phyloP scores from a whole-genome alignment of 2,329 filamentous ascomycete genomes.

The Pestalotiopsis sp. region DNA sequence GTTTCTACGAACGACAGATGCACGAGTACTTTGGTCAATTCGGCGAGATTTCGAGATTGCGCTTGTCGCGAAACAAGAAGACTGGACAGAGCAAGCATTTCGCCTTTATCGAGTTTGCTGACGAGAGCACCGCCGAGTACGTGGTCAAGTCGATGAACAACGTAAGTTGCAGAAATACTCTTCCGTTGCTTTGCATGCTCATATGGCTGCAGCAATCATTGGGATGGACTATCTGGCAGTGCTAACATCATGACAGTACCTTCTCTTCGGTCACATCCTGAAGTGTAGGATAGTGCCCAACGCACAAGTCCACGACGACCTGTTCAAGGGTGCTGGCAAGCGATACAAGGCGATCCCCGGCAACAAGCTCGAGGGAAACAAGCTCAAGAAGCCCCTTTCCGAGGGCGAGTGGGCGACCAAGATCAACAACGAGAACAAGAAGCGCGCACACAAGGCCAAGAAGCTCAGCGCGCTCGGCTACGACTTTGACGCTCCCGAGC shows the following conservation, averaged over 20 bases:
- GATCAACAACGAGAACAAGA: conserved; percentile 70
- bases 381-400: conserved; percentile 70
- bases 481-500: conserved; percentile 71
- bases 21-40: conserved; percentile 92
- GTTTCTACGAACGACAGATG: conserved; percentile 98
- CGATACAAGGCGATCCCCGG: conserved; percentile 87
- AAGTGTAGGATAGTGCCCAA: conserved; percentile 79
- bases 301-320: conserved; percentile 74
- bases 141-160: conserved; percentile 97
- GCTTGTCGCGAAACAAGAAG: conserved; percentile 86
- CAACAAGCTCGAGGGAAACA: conserved; percentile 79
- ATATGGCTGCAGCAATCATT: conserved; percentile 10
- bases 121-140: conserved; percentile 78
- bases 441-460: conserved; percentile 66
- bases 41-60: conserved; percentile 73
- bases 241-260: conserved; percentile 51
- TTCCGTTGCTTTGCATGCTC: conserved; percentile 14
- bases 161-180: conserved; percentile 17
- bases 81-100: conserved; percentile 92
- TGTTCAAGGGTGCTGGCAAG: conserved; percentile 89
- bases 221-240: background rate
- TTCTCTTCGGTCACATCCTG: conserved; percentile 90
- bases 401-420: conserved; percentile 78
- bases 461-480: conserved; percentile 82
- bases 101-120: conserved; percentile 88